Evolutionary conservation across 768 basidiomycete species (phyloP), one percentile per base, ranked within the genome.

Genomic region (Kwoniella botswanensis): DNA sequence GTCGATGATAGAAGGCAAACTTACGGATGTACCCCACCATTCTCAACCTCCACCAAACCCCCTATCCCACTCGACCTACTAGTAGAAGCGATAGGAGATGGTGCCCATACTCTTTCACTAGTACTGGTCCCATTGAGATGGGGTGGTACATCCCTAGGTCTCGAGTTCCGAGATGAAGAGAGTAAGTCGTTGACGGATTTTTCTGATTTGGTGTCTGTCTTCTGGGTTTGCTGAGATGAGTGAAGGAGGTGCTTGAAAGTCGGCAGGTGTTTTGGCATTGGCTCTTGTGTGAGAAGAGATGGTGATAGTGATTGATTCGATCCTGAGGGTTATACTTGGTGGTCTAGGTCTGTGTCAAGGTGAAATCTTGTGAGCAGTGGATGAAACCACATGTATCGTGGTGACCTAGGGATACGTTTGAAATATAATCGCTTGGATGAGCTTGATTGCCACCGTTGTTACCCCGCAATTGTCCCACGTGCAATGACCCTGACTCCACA

Each of bases 211-310:
- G 52, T 4, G 53, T 35, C 65, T 65, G 26, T 17, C 17, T 21
- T 52, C 42, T 67, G 67, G 17, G 63, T 52, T 3, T 67, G 21
- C 12, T 41, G 59, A 4, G 76, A 67, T 12, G 66, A 62, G 12
- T 75, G 56, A 24, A 79, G 17, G 57, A 79, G 74, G 42, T 79
- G 76, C 35, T 79, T 79, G 74, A 79, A 79, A 4, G 74, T 71
- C 0, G 76, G 78, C 9, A 76, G 67, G 72, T 79, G 78, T 61
- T 77, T 79, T 42, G 78, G 78, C 78, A 79, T 79, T 43, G 56
- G 57, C 42, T 17, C 26, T 57, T 17, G 35, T 56, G 2, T 50
- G 46, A 6, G 18, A 50, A 50, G 46, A 15, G 3, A 18, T 50
- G 13, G 2, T 15, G 46, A 50, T 15, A 10, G 13, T 4, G 4